Conservation (phyloP, 176 grass and related monocot species). For the Tillandsia fasciculata region DNA sequence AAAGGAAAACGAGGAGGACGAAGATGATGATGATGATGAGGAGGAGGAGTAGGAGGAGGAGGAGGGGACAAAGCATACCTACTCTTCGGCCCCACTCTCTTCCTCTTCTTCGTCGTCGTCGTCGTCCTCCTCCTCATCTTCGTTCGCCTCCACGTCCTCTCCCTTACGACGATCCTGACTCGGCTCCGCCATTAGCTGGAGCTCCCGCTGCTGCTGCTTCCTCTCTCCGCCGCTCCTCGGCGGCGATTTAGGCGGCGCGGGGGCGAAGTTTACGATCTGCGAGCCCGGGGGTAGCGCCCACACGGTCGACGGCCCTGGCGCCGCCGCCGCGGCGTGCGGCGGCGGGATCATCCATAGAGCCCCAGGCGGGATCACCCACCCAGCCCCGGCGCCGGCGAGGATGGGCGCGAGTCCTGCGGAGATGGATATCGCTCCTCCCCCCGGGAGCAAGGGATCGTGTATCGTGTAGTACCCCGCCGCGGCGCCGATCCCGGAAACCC, state of each 20-base stretch:
- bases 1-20: too few species aligned
- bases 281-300: conserved; percentile 30
- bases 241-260: not conserved
- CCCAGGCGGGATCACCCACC: conserved; percentile 22
- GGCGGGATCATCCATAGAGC: conserved; percentile 67
- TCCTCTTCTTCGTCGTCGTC: not conserved
- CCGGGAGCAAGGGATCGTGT: conserved; percentile 15
- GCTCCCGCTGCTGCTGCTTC: not conserved
- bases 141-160: not conserved
- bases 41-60: too few species aligned
- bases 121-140: not conserved
- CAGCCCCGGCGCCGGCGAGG: not conserved
- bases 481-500: conserved; percentile 12
- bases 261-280: conserved; percentile 15
- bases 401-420: conserved; percentile 11
- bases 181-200: conserved; percentile 12
- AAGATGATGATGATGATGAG: too few species aligned
- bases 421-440: conserved; percentile 9
- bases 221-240: not conserved
- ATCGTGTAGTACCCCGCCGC: conserved; percentile 13
- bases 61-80: not conserved
- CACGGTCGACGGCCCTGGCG: conserved; percentile 20
- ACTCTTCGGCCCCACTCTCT: conserved; percentile 10
- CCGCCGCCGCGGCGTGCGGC: conserved; percentile 3
- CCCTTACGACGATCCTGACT: not conserved